phyloP scores from a whole-genome alignment of 495 filamentous ascomycete genomes.

The Aspergillus carlsbadensis region DNA sequence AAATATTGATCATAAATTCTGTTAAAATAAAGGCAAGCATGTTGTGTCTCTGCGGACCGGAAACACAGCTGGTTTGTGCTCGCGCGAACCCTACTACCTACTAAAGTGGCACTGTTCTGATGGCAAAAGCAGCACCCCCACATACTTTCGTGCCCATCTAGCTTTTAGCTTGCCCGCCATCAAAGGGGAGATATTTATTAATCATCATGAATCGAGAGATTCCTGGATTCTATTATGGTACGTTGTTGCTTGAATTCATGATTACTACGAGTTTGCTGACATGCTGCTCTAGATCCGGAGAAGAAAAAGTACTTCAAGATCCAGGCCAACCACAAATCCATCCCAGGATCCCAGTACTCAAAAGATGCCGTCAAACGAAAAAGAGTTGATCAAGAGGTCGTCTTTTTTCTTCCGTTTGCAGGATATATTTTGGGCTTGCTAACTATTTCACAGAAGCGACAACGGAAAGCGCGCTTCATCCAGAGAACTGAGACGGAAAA shows the following conservation, averaged over 20 bases:
- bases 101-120: background rate
- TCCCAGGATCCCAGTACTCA: slow-evolving; percentile 45
- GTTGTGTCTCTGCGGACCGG: background rate
- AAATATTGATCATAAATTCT: background rate
- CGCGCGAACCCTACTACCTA: background rate
- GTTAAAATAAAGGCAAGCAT: background rate
- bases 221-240: slow-evolving; percentile 32
- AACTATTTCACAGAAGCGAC: slow-evolving; percentile 25
- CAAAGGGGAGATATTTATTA: slow-evolving; percentile 35
- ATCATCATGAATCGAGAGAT: slow-evolving; percentile 27
- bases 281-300: slow-evolving; percentile 39
- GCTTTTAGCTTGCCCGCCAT: background rate
- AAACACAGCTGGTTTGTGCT: background rate
- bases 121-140: background rate
- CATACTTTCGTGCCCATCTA: background rate
- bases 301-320: slow-evolving; percentile 62
- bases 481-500: slow-evolving; percentile 33
- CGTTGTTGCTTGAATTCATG: background rate
- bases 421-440: background rate
- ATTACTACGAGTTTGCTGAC: slow-evolving; percentile 1
- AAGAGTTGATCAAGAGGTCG: slow-evolving; percentile 37
- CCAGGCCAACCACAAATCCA: slow-evolving; percentile 46
- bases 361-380: slow-evolving; percentile 45
- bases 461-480: slow-evolving; percentile 26
- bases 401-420: background rate